A percentile compares a stretch with the other conserved stretches of the same genome.
Conservation (phyloP, 2,329 filamentous ascomycete genomes). For the Claviceps paspali region DNA sequence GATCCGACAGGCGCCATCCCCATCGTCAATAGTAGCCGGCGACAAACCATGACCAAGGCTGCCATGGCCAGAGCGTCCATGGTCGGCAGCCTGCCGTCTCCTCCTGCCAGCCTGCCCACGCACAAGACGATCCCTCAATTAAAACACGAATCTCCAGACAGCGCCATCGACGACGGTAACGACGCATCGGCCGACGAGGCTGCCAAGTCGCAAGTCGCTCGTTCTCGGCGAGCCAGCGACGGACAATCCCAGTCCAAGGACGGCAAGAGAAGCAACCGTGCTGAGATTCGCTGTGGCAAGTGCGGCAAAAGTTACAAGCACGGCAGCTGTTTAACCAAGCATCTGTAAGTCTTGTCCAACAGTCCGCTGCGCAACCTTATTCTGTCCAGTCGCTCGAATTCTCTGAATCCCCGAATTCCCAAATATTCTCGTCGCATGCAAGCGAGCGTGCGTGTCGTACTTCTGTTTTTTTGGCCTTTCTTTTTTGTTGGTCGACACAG, state of each 20-base stretch:
- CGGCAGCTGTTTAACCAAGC: constrained; percentile 99
- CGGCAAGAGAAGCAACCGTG: constrained; percentile 68
- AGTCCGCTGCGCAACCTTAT: constrained; percentile 14
- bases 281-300: constrained; percentile 88
- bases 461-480: no score
- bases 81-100: constrained; percentile 42
- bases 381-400: neutral
- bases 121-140: constrained; percentile 35
- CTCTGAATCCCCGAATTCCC: neutral
- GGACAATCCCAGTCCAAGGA: constrained; percentile 70
- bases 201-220: constrained; percentile 31
- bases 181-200: constrained; percentile 42
- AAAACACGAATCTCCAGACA: constrained; percentile 37
- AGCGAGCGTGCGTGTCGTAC: neutral
- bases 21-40: constrained; percentile 43
- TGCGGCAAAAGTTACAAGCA: constrained; percentile 99
- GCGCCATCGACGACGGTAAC: constrained; percentile 53
- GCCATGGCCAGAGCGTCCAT: constrained; percentile 13
- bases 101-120: constrained; percentile 53
- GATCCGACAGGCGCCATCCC: constrained; percentile 39
- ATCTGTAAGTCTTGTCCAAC: constrained; percentile 73
- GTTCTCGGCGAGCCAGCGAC: constrained; percentile 59
- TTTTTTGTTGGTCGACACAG: no score
- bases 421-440: neutral
- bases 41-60: constrained; percentile 55